Base-by-base conservation (phyloP, 345 rosid genomes). In the Euclidium syriacum region DNA sequence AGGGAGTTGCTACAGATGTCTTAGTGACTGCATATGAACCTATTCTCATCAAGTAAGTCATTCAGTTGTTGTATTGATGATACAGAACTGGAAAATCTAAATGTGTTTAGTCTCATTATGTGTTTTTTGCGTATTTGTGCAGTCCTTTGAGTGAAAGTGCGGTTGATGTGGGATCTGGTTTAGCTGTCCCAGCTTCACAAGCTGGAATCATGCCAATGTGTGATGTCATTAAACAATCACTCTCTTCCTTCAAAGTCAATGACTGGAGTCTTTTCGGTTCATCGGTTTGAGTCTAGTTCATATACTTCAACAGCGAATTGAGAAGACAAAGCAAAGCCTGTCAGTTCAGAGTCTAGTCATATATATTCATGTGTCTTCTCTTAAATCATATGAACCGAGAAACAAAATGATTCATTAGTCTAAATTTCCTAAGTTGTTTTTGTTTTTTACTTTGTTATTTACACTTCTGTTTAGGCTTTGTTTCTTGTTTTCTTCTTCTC, bases 101-200 rank as follows among this genome's bases (percentile, higher is more conserved):
- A 24, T 24, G 54, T 47, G 7, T 12, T 30, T 23, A 15, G 54
- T 52, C 53, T 59, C 30, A 43, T 18, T 42, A 11, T 65, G 60
- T 50, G 20, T 5, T 43, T 1, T 50, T 22, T 65, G 51, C 9
- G 18, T 47, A 23, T 51, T n/a, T 50, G 32, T 43, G 72, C 12
- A 88, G 98, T 52, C 91, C 95, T 39, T 52, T 81, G 78, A 91
- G 98, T 17, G 87, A 86, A 75, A 86, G 82, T 41, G 95, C 90
- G 2, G 70, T 36, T 7, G 26, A 82, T n/a, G 90, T 86, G 52
- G 88, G 88, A 62, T 73, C 96, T 49, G 98, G 96, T 52, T 36
- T 78, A 61, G 75, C 90, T 38, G 73, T 65, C 27, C 83, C 95
- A 16, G 91, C 91, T 8, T 15, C 68, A 51, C 81, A 77, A 52